Evolutionary conservation across 495 filamentous ascomycete genomes (phyloP).

Genomic region (Trichoderma erinaceum): DNA sequence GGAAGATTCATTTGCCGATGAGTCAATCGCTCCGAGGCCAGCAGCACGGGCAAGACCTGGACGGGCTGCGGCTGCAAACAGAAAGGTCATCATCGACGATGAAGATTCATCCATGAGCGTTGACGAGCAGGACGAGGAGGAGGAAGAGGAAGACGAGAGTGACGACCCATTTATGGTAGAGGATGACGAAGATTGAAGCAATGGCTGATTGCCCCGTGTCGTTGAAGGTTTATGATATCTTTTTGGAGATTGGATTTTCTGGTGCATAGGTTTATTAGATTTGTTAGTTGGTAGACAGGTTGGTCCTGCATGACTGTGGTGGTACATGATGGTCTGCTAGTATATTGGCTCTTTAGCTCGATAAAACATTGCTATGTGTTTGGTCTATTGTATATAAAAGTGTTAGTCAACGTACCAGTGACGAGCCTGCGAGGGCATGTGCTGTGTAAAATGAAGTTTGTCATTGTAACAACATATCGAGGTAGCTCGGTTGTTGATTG

Average conservation of each 20-base stretch:
- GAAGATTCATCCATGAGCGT: conserved; percentile 34
- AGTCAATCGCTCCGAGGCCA: conserved; percentile 34
- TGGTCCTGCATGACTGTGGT: neutral
- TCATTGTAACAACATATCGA: neutral
- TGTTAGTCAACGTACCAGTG: no score
- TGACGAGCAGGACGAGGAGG: conserved; percentile 27
- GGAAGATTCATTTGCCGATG: conserved; percentile 31
- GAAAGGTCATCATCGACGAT: conserved; percentile 37
- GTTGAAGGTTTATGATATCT: neutral
- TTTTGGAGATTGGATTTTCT: neutral
- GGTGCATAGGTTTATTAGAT: neutral
- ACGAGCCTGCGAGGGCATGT: neutral
- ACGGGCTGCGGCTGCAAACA: conserved; percentile 39
- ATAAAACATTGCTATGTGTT: neutral
- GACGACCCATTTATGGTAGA: conserved; percentile 30
- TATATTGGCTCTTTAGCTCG: neutral
- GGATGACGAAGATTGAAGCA: conserved; percentile 17
- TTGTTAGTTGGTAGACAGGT: neutral
- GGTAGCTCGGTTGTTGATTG: neutral
- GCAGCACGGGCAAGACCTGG: conserved; percentile 40
- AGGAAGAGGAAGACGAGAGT: conserved; percentile 27
- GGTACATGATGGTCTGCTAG: neutral
- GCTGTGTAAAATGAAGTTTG: neutral
- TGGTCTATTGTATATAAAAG: neutral
- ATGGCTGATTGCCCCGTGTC: neutral